Base-by-base conservation (phyloP, 1,139 yeast genomes). In the Taphrina confusa region DNA sequence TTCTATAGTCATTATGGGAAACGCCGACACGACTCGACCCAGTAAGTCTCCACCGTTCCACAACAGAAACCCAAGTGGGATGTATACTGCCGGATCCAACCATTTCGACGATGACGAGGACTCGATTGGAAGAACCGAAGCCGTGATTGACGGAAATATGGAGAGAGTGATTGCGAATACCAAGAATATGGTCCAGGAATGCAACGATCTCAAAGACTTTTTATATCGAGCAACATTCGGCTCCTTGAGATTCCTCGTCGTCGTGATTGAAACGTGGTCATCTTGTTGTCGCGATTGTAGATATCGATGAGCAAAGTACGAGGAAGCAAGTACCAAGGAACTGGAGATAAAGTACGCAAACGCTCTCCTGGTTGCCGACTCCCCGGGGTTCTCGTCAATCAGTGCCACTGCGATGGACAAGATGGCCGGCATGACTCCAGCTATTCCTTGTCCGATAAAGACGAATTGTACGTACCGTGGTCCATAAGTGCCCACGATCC, bases 41-140 rank as follows among this genome's bases (percentile, higher is more conserved):
- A 76, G 68, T 23, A 92, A 76, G 70, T 92, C 98, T 11, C 98
- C 98, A 18, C 82, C 64, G 71, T 92, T 92, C 98, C 98, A 92
- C 6, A 84, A 71, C 34, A 92, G 75, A 69, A 85, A 89, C 1
- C 87, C 83, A 60, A 89, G 73, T 0, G 97, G 97, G 20, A 88
- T 80, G 69, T 77, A 92, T 5, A 84, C 75, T 60, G 75, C 75
- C 61, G 78, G 78, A 60, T 76, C 73, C 72, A 80, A 9, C 42
- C 61, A n/a, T 16, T 64, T 56, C 11, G 36, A 47, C 44, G 51
- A 61, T 23, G 11, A 33, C 14, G 50, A 61, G 23, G 34, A 23
- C 31, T 77, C 74, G 1, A 79, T 80, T 1, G 88, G 82, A 52
- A 79, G 80, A 6, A 84, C 82, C 22, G 77, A 78, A 9, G 91